Base-by-base conservation (phyloP, 331 rosid genomes). In the Cydonia oblonga region DNA sequence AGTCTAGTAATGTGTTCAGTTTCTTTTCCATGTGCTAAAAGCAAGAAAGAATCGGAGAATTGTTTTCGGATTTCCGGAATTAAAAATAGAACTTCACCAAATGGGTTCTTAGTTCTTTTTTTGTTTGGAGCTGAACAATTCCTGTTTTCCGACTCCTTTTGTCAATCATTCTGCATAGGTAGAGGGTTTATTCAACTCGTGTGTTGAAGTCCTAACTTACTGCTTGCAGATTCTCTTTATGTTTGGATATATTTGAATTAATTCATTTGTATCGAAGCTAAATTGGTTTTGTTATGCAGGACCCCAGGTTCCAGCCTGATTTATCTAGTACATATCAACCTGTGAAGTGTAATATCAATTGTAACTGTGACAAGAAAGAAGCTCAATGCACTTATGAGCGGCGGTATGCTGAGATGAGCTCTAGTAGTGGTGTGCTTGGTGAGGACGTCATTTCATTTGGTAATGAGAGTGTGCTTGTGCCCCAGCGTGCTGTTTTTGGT, bases 401-500 rank as follows among this genome's bases (percentile, higher is more conserved):
- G 72, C 78, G 82, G 46, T 81, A 84, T 54, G 88, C 88, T 23
- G 86, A 84, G 79, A 76, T 64, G 86, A 84, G 88, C 81, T 78
- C 88, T 20, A 84, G 88, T 61, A 79, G 86, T 20, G 88, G 88
- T 2, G 66, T 84, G 66, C 86, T 81, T 32, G 86, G 80, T 33
- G 76, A 84, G 25, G 88, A 84, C 75, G 12, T 79, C 60, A 54
- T 84, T 69, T 84, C 88, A 40, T 84, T 84, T 76, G 86, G 88
- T 22, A 73, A 79, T 24, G 84, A 81, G 70, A 84, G 88, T 69
- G 78, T 53, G 25, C 84, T 81, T 69, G 51, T 49, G 61, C 88
- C 88, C 24, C 84, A 84, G 71, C 86, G 86, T 58, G 88, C 84
- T 61, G 86, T 84, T 65, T 84, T 84, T 69, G 88, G 88, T 19